Evolutionary conservation across 345 rosid genomes (phyloP).

Genomic region (Anacardium occidentale): DNA sequence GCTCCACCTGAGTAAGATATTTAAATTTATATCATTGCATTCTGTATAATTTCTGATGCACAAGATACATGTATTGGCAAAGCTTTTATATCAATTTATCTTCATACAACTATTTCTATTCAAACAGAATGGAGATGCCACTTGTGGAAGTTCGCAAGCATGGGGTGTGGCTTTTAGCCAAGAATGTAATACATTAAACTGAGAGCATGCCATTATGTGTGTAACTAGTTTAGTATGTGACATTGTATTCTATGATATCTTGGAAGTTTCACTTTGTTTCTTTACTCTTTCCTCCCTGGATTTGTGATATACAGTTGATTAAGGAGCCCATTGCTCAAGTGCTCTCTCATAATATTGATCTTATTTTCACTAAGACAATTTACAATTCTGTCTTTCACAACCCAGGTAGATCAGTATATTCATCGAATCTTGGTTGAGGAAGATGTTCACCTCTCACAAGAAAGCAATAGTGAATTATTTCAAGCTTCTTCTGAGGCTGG

Average conservation of each 20-base stretch:
- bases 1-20: conserved; percentile 76
- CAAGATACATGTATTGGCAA: not conserved
- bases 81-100: conserved; percentile 15
- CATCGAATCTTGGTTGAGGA: conserved; percentile 81
- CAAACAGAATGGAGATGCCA: conserved; percentile 84
- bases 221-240: conserved; percentile 20
- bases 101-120: conserved; percentile 30
- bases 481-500: conserved; percentile 70
- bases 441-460: conserved; percentile 47
- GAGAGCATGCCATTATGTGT: conserved; percentile 24
- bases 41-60: not conserved
- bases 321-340: not conserved
- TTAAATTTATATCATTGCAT: not conserved
- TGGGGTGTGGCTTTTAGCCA: conserved; percentile 85
- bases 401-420: conserved; percentile 80
- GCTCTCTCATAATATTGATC: conserved; percentile 1
- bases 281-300: not conserved
- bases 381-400: conserved; percentile 17
- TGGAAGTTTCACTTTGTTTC: conserved; percentile 6
- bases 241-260: conserved; percentile 12
- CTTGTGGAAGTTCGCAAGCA: conserved; percentile 82
- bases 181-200: conserved; percentile 59
- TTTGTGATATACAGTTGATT: conserved; percentile 9
- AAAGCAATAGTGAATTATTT: conserved; percentile 45
- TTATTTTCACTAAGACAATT: conserved; percentile 13